These are phyloP conservation scores for Schizothecium vesticola DNA, from an alignment of 495 filamentous ascomycete species.

Conservation along the genomic window DNA sequence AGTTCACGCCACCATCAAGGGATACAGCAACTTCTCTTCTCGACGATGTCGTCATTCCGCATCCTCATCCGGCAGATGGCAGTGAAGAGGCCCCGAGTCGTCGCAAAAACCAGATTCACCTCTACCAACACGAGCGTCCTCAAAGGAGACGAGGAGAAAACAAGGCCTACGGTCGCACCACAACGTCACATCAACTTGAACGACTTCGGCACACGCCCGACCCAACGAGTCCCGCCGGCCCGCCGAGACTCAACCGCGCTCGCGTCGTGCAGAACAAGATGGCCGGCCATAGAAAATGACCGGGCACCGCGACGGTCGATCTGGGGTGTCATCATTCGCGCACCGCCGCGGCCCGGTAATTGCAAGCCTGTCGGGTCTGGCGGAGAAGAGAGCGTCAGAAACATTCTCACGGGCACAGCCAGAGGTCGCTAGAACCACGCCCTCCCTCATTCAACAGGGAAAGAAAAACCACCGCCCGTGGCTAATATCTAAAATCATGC, in stretches of 20 bases:
- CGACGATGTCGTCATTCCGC: not conserved
- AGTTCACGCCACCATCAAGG: not conserved
- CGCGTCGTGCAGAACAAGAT: not conserved
- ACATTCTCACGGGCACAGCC: not conserved
- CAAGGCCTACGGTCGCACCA: not conserved
- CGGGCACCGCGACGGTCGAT: not conserved
- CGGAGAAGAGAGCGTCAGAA: not conserved
- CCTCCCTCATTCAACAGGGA: not conserved
- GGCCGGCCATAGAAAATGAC: not conserved
- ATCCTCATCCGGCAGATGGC: not conserved
- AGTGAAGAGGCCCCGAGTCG: not conserved
- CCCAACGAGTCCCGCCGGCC: not conserved
- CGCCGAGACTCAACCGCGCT: not conserved
- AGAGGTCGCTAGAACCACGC: not conserved
- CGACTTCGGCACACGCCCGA: not conserved
- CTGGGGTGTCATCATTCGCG: not conserved
- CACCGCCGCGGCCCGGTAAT: not conserved
- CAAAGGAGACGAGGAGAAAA: not conserved
- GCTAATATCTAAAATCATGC: conserved; percentile 7
- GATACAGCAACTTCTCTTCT: not conserved
- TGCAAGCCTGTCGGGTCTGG: not conserved
- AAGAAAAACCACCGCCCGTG: not conserved
- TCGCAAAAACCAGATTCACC: not conserved
- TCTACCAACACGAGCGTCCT: not conserved
- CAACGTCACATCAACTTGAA: not conserved